Evolutionary conservation across 163 green algal species (phyloP), one percentile per base, ranked within the genome.

Genomic region (Volvox carteri): DNA sequence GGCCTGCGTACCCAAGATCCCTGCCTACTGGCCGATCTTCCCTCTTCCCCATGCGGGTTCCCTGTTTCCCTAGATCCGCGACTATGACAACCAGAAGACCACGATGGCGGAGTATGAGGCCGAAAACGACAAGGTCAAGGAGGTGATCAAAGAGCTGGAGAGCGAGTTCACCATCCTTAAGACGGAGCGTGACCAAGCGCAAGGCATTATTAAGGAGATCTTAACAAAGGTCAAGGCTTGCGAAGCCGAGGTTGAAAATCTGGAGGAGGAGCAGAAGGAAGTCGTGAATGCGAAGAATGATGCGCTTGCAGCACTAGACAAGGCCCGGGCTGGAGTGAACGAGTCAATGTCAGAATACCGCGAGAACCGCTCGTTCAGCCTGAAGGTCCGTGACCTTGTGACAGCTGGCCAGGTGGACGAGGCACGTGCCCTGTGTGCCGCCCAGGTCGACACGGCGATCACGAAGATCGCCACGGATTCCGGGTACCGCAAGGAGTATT

Each of bases 331-430:
- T 2, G 90, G 92, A 37, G 74, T 83, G 44, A 78, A 94, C 77
- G 86, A 77, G 21, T 90, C 70, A 78, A 92, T 93, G 84, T 50
- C 62, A 44, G 87, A 93, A 58, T 95, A 91, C 79, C 89, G 93
- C 25, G 92, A 93, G n/a, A 95, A 95, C 90, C 91, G 93, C 68
- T 90, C 91, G 56, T 93, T 95, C 48, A 90, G 83, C 78, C 92
- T 95, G 44, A 48, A 90, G 37, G 78, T 96, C 25, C 88, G 93
- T 42, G 93, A 95, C 91, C 67, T 96, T 58, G 92, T 96, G n/a
- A 93, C 90, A 4, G 91, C 87, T 5, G 92, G 92, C 48, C 78
- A 92, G 70, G 46, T 92, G 7, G 92, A 95, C 12, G 91, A 94
- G 85, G 94, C 94, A 23, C 56, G 84, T 12, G 52, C 39, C 21